Conservation (phyloP, 2,329 filamentous ascomycete species). For the Coniella lustricola region DNA sequence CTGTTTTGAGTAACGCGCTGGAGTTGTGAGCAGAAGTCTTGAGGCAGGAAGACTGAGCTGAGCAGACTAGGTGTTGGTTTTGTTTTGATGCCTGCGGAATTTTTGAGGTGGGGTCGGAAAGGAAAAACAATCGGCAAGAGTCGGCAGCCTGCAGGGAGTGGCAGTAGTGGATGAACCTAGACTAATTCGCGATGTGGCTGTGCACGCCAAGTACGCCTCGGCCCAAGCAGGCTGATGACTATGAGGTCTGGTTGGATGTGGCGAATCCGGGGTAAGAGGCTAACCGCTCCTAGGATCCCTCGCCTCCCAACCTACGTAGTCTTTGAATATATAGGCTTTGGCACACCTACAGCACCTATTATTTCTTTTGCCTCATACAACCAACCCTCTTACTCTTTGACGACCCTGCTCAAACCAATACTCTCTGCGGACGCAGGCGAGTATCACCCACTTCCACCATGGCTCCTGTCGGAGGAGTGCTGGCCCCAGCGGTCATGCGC, state of each 20-base stretch:
- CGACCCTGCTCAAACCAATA: no score
- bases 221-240: not conserved
- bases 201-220: not conserved
- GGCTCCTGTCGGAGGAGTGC: conserved; percentile 50
- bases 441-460: conserved; percentile 31
- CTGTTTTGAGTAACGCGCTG: conserved; percentile 6
- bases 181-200: not conserved
- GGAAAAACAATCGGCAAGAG: conserved; percentile 12
- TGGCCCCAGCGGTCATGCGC: conserved; percentile 49
- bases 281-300: no score
- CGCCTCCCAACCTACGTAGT: no score
- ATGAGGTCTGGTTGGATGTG: not conserved
- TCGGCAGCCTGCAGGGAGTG: no score
- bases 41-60: not conserved
- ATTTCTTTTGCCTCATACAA: no score
- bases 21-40: not conserved
- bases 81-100: conserved; percentile 1
- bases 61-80: conserved; percentile 4
- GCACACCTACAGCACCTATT: no score
- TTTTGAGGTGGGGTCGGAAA: conserved; percentile 13
- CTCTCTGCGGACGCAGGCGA: conserved; percentile 15
- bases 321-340: no score
- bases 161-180: no score
- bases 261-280: not conserved
- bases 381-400: no score